Base-by-base conservation (phyloP, 2,329 filamentous ascomycete genomes). In the Elsinoe fawcettii region DNA sequence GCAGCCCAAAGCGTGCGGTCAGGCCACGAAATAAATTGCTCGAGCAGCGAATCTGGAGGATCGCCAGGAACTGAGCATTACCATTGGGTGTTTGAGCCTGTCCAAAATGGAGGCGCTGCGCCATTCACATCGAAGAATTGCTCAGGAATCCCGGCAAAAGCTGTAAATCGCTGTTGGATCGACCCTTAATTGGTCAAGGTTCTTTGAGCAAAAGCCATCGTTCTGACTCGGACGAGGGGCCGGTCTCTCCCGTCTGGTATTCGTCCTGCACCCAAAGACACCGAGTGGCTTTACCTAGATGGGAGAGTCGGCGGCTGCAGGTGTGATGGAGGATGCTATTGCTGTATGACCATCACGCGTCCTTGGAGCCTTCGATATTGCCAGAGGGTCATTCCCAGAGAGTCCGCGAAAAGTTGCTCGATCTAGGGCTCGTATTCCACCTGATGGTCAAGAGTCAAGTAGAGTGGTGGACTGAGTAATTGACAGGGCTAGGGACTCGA, bases 41-140 rank as follows among this genome's bases (percentile, higher is more conserved):
- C 49, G 25, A 22, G n/a, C 49, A 22, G 49, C 49, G 27, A 20
- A 53, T 53, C 34, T 53, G 49, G 49, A 53, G 49, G 30, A 53
- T 53, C 34, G 49, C 49, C 49, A 53, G 49, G 49, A 53, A 32
- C 25, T 16, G 3, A n/a, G 49, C 49, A 37, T 23, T 53, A 32
- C 25, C 20, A 53, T 53, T 53, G 49, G 49, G 32, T 30, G 9
- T 6, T n/a, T 3, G n/a, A 18, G 16, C 34, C n/a, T 12, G 20
- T 34, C 8, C 16, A 22, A 23, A 25, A 36, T 11, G 20, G 30
- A 9, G 25, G 34, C 30, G 32, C 49, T 53, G 49, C 25, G 49
- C 49, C 30, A 53, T 53, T 53, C 49, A 53, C 49, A 53, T 36
- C 49, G 32, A 37, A 53, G 49, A 53, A 53, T 18, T 36, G 32